Evolutionary conservation across 2,329 filamentous ascomycete species (phyloP).

Genomic region (Paracoccidioides brasiliensis): DNA sequence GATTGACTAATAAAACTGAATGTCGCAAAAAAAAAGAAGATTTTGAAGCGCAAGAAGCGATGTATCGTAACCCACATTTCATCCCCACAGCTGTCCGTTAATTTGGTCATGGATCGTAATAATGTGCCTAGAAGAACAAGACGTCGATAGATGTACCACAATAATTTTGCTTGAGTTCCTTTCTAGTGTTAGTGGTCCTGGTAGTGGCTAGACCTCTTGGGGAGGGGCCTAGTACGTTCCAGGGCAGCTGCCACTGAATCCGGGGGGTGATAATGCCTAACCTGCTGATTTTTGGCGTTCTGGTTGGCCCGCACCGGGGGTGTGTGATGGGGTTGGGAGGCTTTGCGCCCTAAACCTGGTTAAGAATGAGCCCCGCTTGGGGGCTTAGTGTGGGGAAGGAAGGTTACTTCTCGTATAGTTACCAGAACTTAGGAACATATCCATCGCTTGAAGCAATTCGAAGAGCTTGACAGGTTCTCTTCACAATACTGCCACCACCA

Average conservation of each 20-base stretch:
- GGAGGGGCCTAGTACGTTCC: background rate
- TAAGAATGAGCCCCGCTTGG: background rate
- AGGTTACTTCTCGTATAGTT: background rate
- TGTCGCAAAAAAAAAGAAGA: background rate
- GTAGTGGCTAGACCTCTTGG: background rate
- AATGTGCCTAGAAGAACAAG: too few species aligned
- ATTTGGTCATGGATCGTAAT: too few species aligned
- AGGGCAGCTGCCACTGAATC: background rate
- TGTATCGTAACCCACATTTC: background rate
- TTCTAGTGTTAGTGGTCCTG: background rate
- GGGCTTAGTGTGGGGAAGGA: background rate
- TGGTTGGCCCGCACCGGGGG: background rate
- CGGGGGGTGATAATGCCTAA: background rate
- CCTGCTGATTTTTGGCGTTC: too few species aligned
- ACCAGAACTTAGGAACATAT: background rate
- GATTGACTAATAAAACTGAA: too few species aligned
- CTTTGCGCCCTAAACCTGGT: background rate
- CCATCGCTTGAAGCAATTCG: too few species aligned
- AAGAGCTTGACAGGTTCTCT: too few species aligned
- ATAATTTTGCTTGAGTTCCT: too few species aligned
- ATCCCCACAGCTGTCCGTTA: too few species aligned
- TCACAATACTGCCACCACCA: too few species aligned
- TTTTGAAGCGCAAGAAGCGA: background rate
- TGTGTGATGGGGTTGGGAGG: background rate
- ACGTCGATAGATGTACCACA: too few species aligned